Percentiles rank a stretch among this genome's conserved stretches.
phyloP scores from a whole-genome alignment of 495 filamentous ascomycete species.

The Hypoxylon trugodes region DNA sequence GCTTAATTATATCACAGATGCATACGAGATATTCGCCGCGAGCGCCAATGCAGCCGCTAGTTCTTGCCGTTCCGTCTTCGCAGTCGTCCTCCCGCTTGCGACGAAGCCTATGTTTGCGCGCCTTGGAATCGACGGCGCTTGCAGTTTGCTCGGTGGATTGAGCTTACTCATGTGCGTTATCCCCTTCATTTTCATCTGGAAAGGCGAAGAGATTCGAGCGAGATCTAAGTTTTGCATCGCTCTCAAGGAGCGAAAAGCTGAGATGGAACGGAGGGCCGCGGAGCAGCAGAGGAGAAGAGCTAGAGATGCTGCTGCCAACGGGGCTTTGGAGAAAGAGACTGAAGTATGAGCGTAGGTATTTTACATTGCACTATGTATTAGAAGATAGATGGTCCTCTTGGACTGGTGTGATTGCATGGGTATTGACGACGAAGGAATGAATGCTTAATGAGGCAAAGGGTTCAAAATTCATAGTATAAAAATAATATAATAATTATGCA shows the following conservation, averaged over 20 bases:
- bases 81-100: constrained; percentile 65
- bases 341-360: constrained; percentile 1
- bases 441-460: too few species aligned
- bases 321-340: constrained; percentile 18
- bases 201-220: constrained; percentile 49
- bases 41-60: constrained; percentile 72
- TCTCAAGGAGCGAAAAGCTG: constrained; percentile 46
- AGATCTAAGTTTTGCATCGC: constrained; percentile 50
- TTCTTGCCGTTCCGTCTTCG: constrained; percentile 67
- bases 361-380: too few species aligned
- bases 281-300: constrained; percentile 33
- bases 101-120: constrained; percentile 50
- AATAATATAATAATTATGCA: too few species aligned
- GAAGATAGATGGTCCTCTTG: too few species aligned
- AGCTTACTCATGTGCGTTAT: constrained; percentile 50
- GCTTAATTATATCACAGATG: constrained; percentile 78
- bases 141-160: constrained; percentile 50
- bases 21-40: constrained; percentile 77
- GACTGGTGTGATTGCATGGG: too few species aligned
- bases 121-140: constrained; percentile 49
- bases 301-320: neutral
- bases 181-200: constrained; percentile 54
- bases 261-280: constrained; percentile 47
- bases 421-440: too few species aligned
- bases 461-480: too few species aligned